These are phyloP conservation scores for Exophiala sideris DNA, from an alignment of 2,329 filamentous ascomycete genomes.

Conservation along the genomic window DNA sequence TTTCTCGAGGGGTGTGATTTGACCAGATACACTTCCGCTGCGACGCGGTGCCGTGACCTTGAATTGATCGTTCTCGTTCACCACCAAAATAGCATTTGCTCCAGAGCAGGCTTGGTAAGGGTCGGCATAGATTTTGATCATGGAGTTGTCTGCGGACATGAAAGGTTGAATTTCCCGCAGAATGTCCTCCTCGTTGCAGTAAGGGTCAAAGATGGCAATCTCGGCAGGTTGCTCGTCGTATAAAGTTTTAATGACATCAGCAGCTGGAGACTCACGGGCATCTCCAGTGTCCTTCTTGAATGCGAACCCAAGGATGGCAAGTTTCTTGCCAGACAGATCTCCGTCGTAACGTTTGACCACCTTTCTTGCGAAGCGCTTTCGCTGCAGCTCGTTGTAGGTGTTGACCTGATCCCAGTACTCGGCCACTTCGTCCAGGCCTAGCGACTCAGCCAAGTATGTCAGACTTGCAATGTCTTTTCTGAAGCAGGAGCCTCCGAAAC, in stretches of 20 bases:
- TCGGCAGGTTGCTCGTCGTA: conserved; percentile 62
- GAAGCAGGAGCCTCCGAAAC: conserved; percentile 79
- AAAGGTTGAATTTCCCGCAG: conserved; percentile 36
- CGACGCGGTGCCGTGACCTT: conserved; percentile 29
- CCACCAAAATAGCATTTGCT: conserved; percentile 48
- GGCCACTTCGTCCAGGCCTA: conserved; percentile 67
- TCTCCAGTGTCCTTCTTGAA: conserved; percentile 80
- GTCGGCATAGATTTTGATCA: conserved; percentile 41
- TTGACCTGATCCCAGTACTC: conserved; percentile 73
- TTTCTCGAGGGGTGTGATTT: not conserved
- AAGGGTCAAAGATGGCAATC: conserved; percentile 67
- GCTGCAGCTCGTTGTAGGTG: conserved; percentile 72
- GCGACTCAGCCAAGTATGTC: conserved; percentile 67
- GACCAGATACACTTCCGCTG: not conserved
- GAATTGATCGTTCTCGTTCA: conserved; percentile 56
- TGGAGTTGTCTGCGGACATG: conserved; percentile 25
- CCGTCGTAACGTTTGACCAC: conserved; percentile 67
- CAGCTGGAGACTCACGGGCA: conserved; percentile 66
- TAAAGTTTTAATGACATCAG: conserved; percentile 64
- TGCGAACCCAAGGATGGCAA: conserved; percentile 70
- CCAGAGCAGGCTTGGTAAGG: conserved; percentile 46
- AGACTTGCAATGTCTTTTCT: conserved; percentile 75
- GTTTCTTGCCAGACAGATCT: conserved; percentile 63
- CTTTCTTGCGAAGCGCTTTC: conserved; percentile 63
- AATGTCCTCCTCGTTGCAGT: conserved; percentile 40